Percentiles rank a stretch among this genome's conserved stretches.
These are phyloP conservation scores for Suillus alpinus DNA, from an alignment of 768 basidiomycete species.

Conservation along the genomic window DNA sequence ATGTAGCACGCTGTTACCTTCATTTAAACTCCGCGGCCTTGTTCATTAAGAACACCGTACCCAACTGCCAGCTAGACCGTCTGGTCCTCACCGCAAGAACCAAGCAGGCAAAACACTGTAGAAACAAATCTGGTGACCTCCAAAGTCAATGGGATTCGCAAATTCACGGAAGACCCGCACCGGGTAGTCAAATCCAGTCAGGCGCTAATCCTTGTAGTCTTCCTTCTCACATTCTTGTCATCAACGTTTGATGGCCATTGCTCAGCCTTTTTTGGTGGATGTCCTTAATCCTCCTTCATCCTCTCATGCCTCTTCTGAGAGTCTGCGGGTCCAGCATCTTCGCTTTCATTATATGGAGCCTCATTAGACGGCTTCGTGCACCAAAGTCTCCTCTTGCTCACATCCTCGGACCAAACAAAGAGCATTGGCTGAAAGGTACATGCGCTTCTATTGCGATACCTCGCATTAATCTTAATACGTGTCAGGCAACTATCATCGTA, in stretches of 20 bases:
- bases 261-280: background rate
- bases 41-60: background rate
- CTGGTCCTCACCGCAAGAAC: background rate
- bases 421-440: conserved; percentile 35
- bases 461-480: background rate
- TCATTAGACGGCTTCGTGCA: conserved; percentile 12
- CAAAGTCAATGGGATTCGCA: background rate
- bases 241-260: background rate
- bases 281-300: background rate
- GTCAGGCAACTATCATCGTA: conserved; percentile 30
- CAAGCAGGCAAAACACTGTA: background rate
- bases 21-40: background rate
- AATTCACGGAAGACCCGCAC: background rate
- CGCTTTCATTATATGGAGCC: conserved; percentile 15
- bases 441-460: background rate
- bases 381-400: conserved; percentile 16
- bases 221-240: background rate
- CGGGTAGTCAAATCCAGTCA: background rate
- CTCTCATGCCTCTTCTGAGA: conserved; percentile 4
- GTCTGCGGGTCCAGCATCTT: conserved; percentile 7
- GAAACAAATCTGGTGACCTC: background rate
- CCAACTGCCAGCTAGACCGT: background rate
- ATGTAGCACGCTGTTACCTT: background rate
- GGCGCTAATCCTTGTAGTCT: background rate
- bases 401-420: conserved; percentile 30